These are phyloP conservation scores for Nepenthes gracilis DNA, from an alignment of 148 eudicot genomes.

Conservation along the genomic window DNA sequence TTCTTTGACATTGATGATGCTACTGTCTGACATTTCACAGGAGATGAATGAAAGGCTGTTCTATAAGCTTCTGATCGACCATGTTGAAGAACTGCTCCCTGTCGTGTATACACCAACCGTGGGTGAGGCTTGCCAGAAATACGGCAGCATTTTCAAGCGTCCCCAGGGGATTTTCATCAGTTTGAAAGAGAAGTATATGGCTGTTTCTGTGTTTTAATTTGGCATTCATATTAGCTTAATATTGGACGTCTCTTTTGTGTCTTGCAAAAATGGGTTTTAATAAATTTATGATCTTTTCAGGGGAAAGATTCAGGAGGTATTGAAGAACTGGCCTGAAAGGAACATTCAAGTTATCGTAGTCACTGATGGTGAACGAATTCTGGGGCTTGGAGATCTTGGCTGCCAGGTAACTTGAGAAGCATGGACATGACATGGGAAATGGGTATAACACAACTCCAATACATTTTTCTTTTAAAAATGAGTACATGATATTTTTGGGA, in stretches of 20 bases:
- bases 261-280: not conserved
- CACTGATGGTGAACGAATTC: conserved; percentile 18
- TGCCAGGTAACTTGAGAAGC: conserved; percentile 50
- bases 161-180: conserved; percentile 93
- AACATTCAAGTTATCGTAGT: conserved; percentile 83
- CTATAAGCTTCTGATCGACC: conserved; percentile 84
- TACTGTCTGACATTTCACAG: conserved; percentile 16
- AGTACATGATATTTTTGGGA: too few relatives aligned
- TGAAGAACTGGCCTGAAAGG: conserved; percentile 93
- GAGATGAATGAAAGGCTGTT: conserved; percentile 87
- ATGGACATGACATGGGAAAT: too few relatives aligned
- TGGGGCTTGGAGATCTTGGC: conserved; percentile 95
- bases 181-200: conserved; percentile 77
- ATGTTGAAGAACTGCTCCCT: conserved; percentile 91
- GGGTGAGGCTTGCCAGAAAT: conserved; percentile 91
- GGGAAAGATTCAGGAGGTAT: conserved; percentile 73
- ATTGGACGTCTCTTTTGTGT: too few relatives aligned
- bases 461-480: too few relatives aligned
- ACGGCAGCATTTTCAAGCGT: conserved; percentile 25
- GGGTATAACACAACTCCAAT: too few relatives aligned
- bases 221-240: too few relatives aligned
- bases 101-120: conserved; percentile 85
- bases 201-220: not conserved
- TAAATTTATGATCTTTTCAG: conserved; percentile 25
- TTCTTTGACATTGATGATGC: too few relatives aligned